Evolutionary conservation across 2,329 filamentous ascomycete genomes (phyloP), one percentile per base, ranked within the genome.

Genomic region (Zalaria sp.): DNA sequence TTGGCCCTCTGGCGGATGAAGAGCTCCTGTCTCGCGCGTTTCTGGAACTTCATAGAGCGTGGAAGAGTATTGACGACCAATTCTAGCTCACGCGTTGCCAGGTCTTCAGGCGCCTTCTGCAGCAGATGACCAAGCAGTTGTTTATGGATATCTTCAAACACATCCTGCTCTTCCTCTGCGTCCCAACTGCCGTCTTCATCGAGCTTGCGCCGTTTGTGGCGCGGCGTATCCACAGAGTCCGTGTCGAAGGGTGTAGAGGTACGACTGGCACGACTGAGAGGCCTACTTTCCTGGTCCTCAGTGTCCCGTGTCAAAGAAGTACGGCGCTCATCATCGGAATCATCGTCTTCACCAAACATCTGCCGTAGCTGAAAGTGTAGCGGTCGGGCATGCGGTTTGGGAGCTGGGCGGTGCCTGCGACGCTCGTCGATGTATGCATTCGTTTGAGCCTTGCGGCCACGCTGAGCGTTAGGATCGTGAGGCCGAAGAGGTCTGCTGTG

Each of bases 241-340:
- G 70, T 64, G 43, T 71, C 72, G 45, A 70, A 73, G 2, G 68
- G 64, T 28, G 69, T 71, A 10, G 69, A 68, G 32, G 54, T 66
- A 45, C 68, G 66, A 48, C 69, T 75, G 56, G 72, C 69, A 35
- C 82, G 84, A 59, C 84, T 94, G 36, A 79, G 77, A 38, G 82
- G 82, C 35, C 82, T 76, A 48, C 84, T 93, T 46, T 91, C 88
- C 29, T 79, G 78, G 49, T 91, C 88, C 56, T 93, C 88, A 0
- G 84, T 93, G 56, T 88, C 86, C 37, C 80, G 72, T 8, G 74
- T 76, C 38, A 79, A 62, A 8, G 81, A 77, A 29, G 75, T 81
- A 39, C 71, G 64, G 37, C 74, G 74, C 48, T 95, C 68, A 42
- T 71, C 88, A 49, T 94, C 88, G 0, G 86, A 93, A 57, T 95